phyloP scores from a whole-genome alignment of 257 asterid species.

The Scutellaria minor region DNA sequence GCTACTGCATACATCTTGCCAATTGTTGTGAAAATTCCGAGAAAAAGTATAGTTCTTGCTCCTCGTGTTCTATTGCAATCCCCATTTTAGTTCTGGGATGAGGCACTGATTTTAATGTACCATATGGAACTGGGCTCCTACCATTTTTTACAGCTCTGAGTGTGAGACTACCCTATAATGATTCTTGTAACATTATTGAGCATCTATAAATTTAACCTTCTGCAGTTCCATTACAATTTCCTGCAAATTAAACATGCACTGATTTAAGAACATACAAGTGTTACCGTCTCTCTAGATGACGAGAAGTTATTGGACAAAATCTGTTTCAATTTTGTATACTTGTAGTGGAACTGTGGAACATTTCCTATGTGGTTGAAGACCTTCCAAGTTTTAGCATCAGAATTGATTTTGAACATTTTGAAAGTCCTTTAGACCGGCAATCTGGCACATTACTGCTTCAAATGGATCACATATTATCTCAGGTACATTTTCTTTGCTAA shows the following conservation, averaged over 20 bases:
- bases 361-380: no score
- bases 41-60: background rate
- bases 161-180: background rate
- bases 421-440: background rate
- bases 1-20: background rate
- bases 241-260: background rate
- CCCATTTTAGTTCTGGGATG: background rate
- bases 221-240: background rate
- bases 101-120: background rate
- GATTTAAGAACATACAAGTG: background rate
- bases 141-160: background rate
- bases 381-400: background rate
- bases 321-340: no score
- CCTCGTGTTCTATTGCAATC: background rate
- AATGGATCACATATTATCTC: background rate
- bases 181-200: conserved; percentile 1
- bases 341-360: no score
- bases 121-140: background rate
- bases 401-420: background rate
- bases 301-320: background rate
- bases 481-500: background rate
- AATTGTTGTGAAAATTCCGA: background rate
- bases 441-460: background rate
- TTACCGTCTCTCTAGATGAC: background rate
- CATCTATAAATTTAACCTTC: conserved; percentile 10